Evolutionary conservation across 176 grass and related monocot genomes (phyloP).

Genomic region (Avena insularis): DNA sequence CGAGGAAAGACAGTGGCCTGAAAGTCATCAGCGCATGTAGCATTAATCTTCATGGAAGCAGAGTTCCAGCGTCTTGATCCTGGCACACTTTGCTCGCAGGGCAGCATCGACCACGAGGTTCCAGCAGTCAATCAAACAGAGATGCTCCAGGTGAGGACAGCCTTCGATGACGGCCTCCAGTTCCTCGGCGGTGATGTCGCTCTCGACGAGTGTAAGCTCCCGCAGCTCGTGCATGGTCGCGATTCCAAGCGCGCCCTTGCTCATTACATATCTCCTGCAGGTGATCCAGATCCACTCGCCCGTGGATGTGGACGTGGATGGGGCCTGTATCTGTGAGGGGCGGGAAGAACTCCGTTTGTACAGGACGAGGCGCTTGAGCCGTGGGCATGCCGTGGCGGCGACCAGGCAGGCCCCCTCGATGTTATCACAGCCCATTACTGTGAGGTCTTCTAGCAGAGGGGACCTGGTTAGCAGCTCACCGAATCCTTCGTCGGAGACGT

Average conservation of each 20-base stretch:
- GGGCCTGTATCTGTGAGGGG: too few species aligned
- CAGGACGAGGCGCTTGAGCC: neutral
- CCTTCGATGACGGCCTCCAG: neutral
- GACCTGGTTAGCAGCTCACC: neutral
- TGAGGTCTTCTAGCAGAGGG: neutral
- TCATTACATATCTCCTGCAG: too few species aligned
- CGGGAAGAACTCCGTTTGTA: neutral
- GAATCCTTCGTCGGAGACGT: neutral
- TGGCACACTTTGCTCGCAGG: neutral
- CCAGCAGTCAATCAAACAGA: neutral
- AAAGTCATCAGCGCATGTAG: too few species aligned
- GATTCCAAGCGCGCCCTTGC: neutral
- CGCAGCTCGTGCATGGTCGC: neutral
- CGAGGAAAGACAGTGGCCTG: too few species aligned
- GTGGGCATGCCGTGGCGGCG: neutral
- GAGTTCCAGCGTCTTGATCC: neutral
- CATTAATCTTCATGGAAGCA: neutral
- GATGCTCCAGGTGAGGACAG: slow-evolving; percentile 7
- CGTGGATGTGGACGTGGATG: too few species aligned
- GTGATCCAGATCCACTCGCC: too few species aligned
- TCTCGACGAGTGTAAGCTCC: neutral
- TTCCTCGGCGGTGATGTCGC: neutral
- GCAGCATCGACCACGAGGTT: neutral
- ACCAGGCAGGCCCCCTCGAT: neutral
- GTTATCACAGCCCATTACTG: neutral